Evolutionary conservation across 495 filamentous ascomycete genomes (phyloP), one percentile per base, ranked within the genome.

Genomic region (Trichoderma orchidacearum): DNA sequence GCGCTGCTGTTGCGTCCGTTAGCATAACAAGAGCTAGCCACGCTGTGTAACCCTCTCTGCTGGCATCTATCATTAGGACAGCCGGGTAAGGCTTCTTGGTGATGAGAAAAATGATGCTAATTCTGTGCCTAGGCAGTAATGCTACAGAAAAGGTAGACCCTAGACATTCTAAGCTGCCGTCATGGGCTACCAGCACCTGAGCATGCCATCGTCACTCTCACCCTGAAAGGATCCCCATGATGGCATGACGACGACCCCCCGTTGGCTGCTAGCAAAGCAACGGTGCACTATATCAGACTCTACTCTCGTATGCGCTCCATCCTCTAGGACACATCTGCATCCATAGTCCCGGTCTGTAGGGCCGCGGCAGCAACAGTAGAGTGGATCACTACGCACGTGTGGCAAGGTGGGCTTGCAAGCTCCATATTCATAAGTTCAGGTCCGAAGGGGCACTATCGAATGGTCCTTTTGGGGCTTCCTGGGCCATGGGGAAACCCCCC

Each of bases 391-490:
- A 25, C 18, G 41, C 41, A 48, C 41, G 41, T 48, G 41, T 48
- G 41, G 41, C 41, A 48, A 48, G 41, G 21, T 48, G 41, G 41
- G 41, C 21, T 48, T 18, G 17, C 21, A 27, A 18, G 41, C 41
- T 48, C 41, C 41, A 48, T 48, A 27, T 48, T 17, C 41, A 48
- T 11, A 48, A 48, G 41, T 48, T 48, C 41, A 48, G 41, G 41
- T 48, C 41, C 41, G 41, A 11, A 48, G 41, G 21, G 41, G 21
- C 41, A 27, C 41, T 48, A 48, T 48, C 41, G 41, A 48, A 48
- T 48, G 41, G 41, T 48, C 41, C 41, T 48, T 48, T 48, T 48
- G 41, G 41, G 41, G 41, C 41, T 48, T 48, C 41, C 41, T 48
- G 21, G 41, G 21, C 21, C 41, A 48, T 48, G 41, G 41, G n/a